Base-by-base conservation (phyloP, 129 eudicot species). In the Centella asiatica region DNA sequence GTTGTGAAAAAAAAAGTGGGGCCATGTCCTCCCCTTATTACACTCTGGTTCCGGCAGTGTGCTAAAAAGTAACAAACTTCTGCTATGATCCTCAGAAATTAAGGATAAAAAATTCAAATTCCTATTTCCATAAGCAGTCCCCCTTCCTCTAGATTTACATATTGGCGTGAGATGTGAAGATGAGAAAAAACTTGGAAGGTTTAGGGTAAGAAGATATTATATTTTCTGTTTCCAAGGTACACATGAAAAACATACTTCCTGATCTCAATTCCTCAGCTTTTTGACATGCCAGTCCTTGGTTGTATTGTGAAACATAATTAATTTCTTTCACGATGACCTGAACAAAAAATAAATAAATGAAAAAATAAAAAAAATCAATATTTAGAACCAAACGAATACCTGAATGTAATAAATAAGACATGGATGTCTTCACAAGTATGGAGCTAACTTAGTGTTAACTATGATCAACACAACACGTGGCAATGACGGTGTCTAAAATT, bases 301-400 rank as follows among this genome's bases (percentile, higher is more conserved):
- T 66, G 44, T 54, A 20, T 44, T 68, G 66, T 6, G 67, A 37
- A 44, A 88, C 81, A 70, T 52, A 79, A 69, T 81, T 84, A 33
- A 88, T 46, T 47, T 82, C 94, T 66, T 66, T 67, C 45, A 84
- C 96, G 44, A 11, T 22, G 24, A 85, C 77, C 94, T 88, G 64
- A 64, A 81, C 29, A 64, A 32, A 45, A 36, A 42, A 69, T 5
- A 49, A 36, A 52, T 26, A 37, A 2, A 5, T 48, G 17, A 55
- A 29, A 55, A 27, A 11, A 49, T 34, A 25, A 39, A 5, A 61
- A 15, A 39, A 29, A 28, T 12, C 39, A 8, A 40, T 22, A 19
- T n/a, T n/a, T n/a, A n/a, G n/a, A n/a, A n/a, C n/a, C n/a, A n/a
- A n/a, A n/a, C n/a, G n/a, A n/a, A n/a, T n/a, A n/a, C n/a, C n/a